Evolutionary conservation across 202 grass and related monocot genomes (phyloP), one percentile per base, ranked within the genome.

Genomic region (Musa balbisiana): DNA sequence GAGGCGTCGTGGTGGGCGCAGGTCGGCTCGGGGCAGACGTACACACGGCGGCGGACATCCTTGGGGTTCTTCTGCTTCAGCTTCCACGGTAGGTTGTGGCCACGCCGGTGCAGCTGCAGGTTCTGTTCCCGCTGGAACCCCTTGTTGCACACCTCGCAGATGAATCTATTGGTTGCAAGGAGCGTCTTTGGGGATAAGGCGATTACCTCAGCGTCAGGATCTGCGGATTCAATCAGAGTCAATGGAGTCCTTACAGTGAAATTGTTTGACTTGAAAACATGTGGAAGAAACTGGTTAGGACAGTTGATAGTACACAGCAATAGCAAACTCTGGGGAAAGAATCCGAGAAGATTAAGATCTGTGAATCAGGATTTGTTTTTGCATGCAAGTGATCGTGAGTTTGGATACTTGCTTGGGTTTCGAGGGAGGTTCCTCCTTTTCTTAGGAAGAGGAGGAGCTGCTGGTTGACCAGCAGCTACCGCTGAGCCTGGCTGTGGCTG

Each of bases 121-220:
- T 99, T 99, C 81, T 99, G 96, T 78, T 99, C 96, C 3, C 96
- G 79, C 89, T 99, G 96, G 86, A 99, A 99, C 49, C 96, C 95
- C 81, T 95, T 99, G 77, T 84, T 89, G 69, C 96, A 99, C 55
- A 99, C 91, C 80, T 99, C 96, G 80, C 96, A 99, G 69, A 99
- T 87, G 89, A 99, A 99, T 54, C 96, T 78, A 82, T 99, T 99
- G 27, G 96, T 99, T 2, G 96, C 96, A 76, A 99, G 51, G 14
- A 99, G 89, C 20, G 95, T 85, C 72, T 80, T 78, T 68, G 91
- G 91, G 50, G 95, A 98, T 69, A 98, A 83, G 23, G 95, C 95
- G 76, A 98, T 94, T 64, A 98, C 95, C 78, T 98, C 95, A 0
- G 95, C 88, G 49, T 98, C 90, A 2, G 93, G 90, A 84, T 91